phyloP scores from a whole-genome alignment of 768 basidiomycete species.

The Mrakia frigida region DNA sequence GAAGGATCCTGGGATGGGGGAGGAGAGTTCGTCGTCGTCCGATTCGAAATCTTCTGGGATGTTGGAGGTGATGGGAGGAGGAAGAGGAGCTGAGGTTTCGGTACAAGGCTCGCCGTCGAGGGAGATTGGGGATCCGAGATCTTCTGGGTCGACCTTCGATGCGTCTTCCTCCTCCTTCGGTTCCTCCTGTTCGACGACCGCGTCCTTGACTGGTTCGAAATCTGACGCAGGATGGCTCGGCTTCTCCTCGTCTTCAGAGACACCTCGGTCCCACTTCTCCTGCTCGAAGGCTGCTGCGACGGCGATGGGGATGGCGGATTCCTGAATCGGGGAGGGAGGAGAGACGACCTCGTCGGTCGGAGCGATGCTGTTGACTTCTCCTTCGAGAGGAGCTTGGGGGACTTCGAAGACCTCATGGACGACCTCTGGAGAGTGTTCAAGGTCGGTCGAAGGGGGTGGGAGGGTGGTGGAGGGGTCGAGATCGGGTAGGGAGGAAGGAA shows the following conservation, averaged over 20 bases:
- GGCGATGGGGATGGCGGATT: neutral
- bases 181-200: too few species aligned
- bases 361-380: neutral
- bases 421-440: too few species aligned
- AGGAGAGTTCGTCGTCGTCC: slow-evolving; percentile 2
- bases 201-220: neutral
- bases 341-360: neutral
- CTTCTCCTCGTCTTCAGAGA: neutral
- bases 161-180: too few species aligned
- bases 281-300: slow-evolving; percentile 6
- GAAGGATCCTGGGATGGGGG: slow-evolving; percentile 17
- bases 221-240: neutral
- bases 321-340: neutral
- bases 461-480: too few species aligned
- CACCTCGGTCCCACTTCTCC: neutral
- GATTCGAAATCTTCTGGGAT: neutral
- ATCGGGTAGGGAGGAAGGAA: neutral
- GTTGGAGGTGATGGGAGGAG: neutral
- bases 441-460: too few species aligned
- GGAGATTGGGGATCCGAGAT: neutral
- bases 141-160: too few species aligned
- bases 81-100: neutral
- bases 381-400: neutral
- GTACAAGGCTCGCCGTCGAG: too few species aligned
- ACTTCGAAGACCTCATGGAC: neutral